These are phyloP conservation scores for Coniferiporia weirii DNA, from an alignment of 1,284 basidiomycete genomes.

Conservation along the genomic window DNA sequence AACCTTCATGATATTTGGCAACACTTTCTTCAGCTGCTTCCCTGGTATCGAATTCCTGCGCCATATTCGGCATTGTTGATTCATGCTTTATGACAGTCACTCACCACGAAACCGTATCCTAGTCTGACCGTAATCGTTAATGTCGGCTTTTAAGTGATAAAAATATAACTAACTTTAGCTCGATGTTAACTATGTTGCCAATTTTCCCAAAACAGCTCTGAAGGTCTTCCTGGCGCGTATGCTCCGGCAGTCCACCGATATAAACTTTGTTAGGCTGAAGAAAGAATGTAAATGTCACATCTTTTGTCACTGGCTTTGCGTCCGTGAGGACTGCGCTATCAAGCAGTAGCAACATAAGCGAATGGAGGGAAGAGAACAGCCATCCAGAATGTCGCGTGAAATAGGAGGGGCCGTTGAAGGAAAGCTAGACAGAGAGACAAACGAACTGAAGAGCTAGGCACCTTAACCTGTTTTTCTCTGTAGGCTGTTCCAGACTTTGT, in stretches of 20 bases:
- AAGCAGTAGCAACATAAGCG: constrained; percentile 19
- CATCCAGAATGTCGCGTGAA: constrained; percentile 18
- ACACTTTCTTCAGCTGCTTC: constrained; percentile 82
- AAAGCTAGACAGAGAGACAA: constrained; percentile 19
- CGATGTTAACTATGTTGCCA: constrained; percentile 68
- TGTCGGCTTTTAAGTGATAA: constrained; percentile 14
- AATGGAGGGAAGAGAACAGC: constrained; percentile 21
- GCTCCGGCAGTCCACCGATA: constrained; percentile 79
- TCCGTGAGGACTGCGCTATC: constrained; percentile 39
- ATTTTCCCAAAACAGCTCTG: constrained; percentile 81
- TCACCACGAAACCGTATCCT: constrained; percentile 81
- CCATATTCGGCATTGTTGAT: not conserved
- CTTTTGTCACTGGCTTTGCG: constrained; percentile 33
- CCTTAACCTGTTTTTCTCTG: constrained; percentile 82
- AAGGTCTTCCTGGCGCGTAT: constrained; percentile 77
- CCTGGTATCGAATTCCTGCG: constrained; percentile 72
- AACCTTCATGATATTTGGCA: constrained; percentile 78
- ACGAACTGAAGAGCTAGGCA: constrained; percentile 60
- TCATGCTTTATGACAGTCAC: constrained; percentile 24
- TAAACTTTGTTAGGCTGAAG: constrained; percentile 85
- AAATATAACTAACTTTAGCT: constrained; percentile 64
- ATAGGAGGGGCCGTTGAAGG: constrained; percentile 14
- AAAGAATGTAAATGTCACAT: constrained; percentile 62
- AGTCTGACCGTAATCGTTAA: constrained; percentile 39
- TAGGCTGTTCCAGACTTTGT: constrained; percentile 44